Base-by-base conservation (phyloP, 2,329 filamentous ascomycete genomes). In the Metarhizium anisopliae region DNA sequence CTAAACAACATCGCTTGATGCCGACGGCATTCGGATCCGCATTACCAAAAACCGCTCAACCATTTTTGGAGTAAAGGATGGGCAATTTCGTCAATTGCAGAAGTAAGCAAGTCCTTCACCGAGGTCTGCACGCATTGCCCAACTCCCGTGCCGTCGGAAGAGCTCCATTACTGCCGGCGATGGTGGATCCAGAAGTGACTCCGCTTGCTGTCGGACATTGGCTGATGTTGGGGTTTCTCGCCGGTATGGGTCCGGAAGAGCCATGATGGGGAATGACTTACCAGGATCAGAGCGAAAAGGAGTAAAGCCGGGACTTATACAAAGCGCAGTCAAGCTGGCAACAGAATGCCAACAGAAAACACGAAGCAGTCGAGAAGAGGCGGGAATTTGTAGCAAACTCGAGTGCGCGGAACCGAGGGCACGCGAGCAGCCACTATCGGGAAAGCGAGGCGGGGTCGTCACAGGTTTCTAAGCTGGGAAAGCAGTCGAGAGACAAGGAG, bases 161-260 rank as follows among this genome's bases (percentile, higher is more conserved):
- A 11, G 20, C 25, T 51, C 52, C 52, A 51, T 18, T 38, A 29
- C 53, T 29, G 52, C 51, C 43, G 49, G 38, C 8, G 49, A 50
- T 36, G 55, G 56, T 54, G 54, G 58, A 59, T 49, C 55, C 55
- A 55, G 47, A 13, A 11, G 51, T 51, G 56, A 55, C 57, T 60
- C 61, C 58, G 60, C 59, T 51, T 30, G 18, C 52, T 50, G 42
- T 47, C 55, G 50, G 53, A 56, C 53, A 59, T 58, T 61, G 61
- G 56, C 55, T 29, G 43, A 40, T 45, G 40, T 32, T 18, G 52
- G 52, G 52, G 30, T 36, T 47, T 6, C 7, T 38, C 20, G 40
- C 38, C 55, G 47, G 47, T 25, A 47, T 53, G 55, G 55, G 55
- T 47, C 47, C 47, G 47, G 29, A 38, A 47, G 51, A 29, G 20